phyloP scores from a whole-genome alignment of 768 basidiomycete species.

The Mycena indigotica region DNA sequence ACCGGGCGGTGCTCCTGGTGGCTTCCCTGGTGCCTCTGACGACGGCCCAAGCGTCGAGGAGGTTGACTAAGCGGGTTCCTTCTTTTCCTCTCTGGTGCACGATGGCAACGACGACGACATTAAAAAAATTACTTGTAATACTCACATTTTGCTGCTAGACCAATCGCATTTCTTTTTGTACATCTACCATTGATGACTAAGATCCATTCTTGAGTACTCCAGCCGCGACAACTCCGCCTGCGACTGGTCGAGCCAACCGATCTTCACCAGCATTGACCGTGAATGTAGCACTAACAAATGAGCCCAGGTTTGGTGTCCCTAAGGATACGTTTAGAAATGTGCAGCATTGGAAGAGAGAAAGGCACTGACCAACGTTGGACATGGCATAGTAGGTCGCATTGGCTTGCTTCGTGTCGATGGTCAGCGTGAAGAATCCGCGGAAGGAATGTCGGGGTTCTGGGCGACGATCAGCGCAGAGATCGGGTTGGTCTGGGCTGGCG shows the following conservation, averaged over 20 bases:
- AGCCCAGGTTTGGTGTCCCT: slow-evolving; percentile 47
- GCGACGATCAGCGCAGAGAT: slow-evolving; percentile 40
- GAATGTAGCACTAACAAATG: slow-evolving; percentile 47
- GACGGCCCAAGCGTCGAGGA: slow-evolving; percentile 92
- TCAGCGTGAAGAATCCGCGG: slow-evolving; percentile 61
- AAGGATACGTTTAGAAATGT: background rate
- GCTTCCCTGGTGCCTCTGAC: slow-evolving; percentile 69
- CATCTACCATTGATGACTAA: background rate
- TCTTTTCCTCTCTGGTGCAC: slow-evolving; percentile 4
- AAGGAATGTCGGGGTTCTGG: slow-evolving; percentile 53
- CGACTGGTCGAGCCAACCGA: slow-evolving; percentile 50
- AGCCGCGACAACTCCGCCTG: slow-evolving; percentile 46
- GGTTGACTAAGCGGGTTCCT: slow-evolving; percentile 61
- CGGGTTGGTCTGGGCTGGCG: slow-evolving; percentile 40
- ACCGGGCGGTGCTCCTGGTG: slow-evolving; percentile 48
- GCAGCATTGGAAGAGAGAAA: background rate
- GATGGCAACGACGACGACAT: background rate
- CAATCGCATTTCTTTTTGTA: slow-evolving; percentile 2
- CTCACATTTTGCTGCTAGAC: background rate
- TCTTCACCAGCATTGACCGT: slow-evolving; percentile 46
- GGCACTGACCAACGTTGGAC: slow-evolving; percentile 43
- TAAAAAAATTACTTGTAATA: slow-evolving; percentile 6
- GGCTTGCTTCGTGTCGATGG: slow-evolving; percentile 44
- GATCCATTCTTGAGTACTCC: slow-evolving; percentile 49
- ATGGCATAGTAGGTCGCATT: slow-evolving; percentile 60